Base-by-base conservation (phyloP, 371 early-diverging fungal genomes). In the Mucor saturninus region DNA sequence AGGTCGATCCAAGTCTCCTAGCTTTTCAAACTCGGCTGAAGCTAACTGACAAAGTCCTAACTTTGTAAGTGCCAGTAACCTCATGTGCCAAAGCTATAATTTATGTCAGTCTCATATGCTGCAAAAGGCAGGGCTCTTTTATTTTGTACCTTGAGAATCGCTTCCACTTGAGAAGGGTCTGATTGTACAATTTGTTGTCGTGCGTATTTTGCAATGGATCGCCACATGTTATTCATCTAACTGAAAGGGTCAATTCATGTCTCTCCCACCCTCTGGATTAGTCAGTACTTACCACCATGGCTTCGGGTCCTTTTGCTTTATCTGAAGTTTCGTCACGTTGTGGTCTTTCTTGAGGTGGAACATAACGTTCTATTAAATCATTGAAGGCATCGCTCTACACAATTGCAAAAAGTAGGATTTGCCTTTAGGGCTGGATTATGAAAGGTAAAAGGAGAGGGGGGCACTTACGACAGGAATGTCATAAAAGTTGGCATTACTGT, bases 171-270 rank as follows among this genome's bases (percentile, higher is more conserved):
- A 11, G 65, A 43, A 4, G 83, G 71, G 29, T 74, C 73, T 7
- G 83, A 77, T 30, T 77, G 70, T 2, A 82, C 71, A 28, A 87
- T 75, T 48, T 81, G 81, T 35, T 82, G 74, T 29, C 83, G 74
- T 45, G 85, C 80, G 67, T 82, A 82, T 50, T 85, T 80, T 3
- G 87, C 79, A 62, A 85, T 76, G 0, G 84, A 74, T 35, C 85
- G 63, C 87, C 87, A 87, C 52, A 81, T 77, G 40, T 85, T 85
- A 48, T 81, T 84, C 73, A 82, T 74, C 84, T 84, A 70, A 4
- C 5, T 29, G 5, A 29, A 49, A 45, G 21, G 21, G 6, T 6
- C 21, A 21, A 21, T 21, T 1, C 21, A 21, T 21, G 21, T 21
- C 21, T 21, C 21, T 21, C 21, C 21, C 21, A 43, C 15, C 5